Percentiles rank a stretch among this genome's conserved stretches.
These are phyloP conservation scores for Termitomyces sp. DNA, from an alignment of 768 basidiomycete species.

Conservation along the genomic window DNA sequence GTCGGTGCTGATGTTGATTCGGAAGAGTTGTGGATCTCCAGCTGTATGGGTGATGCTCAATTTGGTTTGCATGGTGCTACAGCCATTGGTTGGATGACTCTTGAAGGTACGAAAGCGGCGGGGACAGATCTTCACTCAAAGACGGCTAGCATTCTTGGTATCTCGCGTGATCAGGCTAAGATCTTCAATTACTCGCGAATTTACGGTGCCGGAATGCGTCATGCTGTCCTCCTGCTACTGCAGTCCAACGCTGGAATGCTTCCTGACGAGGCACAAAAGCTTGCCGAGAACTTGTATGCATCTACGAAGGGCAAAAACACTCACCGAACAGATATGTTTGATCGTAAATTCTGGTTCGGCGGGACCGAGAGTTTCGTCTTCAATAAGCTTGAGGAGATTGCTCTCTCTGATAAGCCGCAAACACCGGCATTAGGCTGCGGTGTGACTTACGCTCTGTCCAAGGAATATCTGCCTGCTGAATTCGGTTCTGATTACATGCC, in stretches of 20 bases:
- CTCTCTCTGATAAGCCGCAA: constrained; percentile 77
- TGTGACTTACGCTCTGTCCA: constrained; percentile 89
- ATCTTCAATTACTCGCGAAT: constrained; percentile 99
- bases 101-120: constrained; percentile 92
- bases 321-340: constrained; percentile 68
- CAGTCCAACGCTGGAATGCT: constrained; percentile 82
- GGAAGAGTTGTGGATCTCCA: constrained; percentile 98
- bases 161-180: constrained; percentile 93
- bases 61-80: constrained; percentile 96
- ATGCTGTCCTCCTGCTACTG: constrained; percentile 82
- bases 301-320: constrained; percentile 94
- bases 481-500: constrained; percentile 91
- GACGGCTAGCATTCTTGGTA: constrained; percentile 89
- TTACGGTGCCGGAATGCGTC: constrained; percentile 96
- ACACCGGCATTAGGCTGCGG: constrained; percentile 95
- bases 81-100: constrained; percentile 98
- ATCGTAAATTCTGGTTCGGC: constrained; percentile 91
- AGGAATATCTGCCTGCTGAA: constrained; percentile 76
- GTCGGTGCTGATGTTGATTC: constrained; percentile 99
- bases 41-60: constrained; percentile 97
- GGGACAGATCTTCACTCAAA: constrained; percentile 97
- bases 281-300: constrained; percentile 83
- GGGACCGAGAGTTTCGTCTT: constrained; percentile 96
- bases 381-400: constrained; percentile 97
- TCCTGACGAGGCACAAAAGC: constrained; percentile 70